These are phyloP conservation scores for Guadua angustifolia DNA, from an alignment of 176 grass and related monocot genomes.

Conservation along the genomic window DNA sequence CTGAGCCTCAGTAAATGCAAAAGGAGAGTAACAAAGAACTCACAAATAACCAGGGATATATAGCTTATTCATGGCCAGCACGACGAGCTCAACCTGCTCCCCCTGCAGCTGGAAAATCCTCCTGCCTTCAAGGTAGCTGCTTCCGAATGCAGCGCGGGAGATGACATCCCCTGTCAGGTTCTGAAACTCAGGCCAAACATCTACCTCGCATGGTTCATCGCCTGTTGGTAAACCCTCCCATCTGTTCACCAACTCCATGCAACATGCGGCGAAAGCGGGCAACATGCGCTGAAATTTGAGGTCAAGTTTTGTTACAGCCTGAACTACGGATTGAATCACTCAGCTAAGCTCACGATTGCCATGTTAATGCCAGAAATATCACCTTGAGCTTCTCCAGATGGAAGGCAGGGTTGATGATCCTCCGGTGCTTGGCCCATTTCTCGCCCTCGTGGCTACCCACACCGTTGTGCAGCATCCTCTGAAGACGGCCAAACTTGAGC, in stretches of 20 bases:
- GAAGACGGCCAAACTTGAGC: conserved; percentile 9
- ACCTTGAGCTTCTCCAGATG: conserved; percentile 80
- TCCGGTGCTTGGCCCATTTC: conserved; percentile 78
- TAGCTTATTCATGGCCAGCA: conserved; percentile 35
- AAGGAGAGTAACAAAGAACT: neutral
- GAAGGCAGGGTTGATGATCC: conserved; percentile 80
- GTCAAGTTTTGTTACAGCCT: neutral
- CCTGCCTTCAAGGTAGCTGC: conserved; percentile 69
- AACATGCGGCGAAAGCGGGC: conserved; percentile 61
- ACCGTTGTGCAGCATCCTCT: conserved; percentile 42
- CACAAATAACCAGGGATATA: conserved; percentile 73
- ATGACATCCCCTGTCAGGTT: conserved; percentile 69
- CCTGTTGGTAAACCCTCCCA: conserved; percentile 54
- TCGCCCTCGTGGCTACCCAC: conserved; percentile 61
- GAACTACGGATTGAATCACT: neutral
- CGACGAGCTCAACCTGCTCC: conserved; percentile 50
- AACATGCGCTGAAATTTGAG: conserved; percentile 54
- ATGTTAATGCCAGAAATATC: neutral
- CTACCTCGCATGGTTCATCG: conserved; percentile 51
- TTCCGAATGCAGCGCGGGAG: conserved; percentile 76
- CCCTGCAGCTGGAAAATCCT: conserved; percentile 69
- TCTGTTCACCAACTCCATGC: conserved; percentile 52
- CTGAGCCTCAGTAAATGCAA: neutral
- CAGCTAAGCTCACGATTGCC: neutral
- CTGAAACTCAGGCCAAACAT: conserved; percentile 68